Evolutionary conservation across 495 filamentous ascomycete genomes (phyloP).

Genomic region (Penicillium turbatum): DNA sequence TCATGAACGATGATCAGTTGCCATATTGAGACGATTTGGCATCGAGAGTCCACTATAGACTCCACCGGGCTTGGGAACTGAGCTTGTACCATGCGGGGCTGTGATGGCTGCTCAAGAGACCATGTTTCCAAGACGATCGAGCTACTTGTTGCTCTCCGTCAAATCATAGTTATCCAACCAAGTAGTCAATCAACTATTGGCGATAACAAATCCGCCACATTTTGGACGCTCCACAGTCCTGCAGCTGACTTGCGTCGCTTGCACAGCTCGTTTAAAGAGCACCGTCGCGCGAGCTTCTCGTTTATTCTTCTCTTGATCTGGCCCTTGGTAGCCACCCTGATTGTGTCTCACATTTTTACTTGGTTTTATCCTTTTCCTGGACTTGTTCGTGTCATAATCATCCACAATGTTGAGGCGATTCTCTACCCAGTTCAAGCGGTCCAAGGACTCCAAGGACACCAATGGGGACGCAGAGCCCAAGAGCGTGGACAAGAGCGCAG

Average conservation of each 20-base stretch:
- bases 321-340: slow-evolving; percentile 14
- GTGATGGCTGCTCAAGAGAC: slow-evolving; percentile 5
- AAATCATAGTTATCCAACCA: slow-evolving; percentile 11
- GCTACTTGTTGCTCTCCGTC: not conserved
- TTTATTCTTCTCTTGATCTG: slow-evolving; percentile 10
- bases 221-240: slow-evolving; percentile 25
- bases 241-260: slow-evolving; percentile 25
- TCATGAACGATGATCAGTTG: slow-evolving; percentile 20
- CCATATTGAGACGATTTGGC: slow-evolving; percentile 16
- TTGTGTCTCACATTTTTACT: slow-evolving; percentile 6
- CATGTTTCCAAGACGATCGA: slow-evolving; percentile 15
- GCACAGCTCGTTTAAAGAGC: slow-evolving; percentile 28
- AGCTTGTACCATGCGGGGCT: slow-evolving; percentile 28
- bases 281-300: slow-evolving; percentile 4
- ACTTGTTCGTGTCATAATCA: slow-evolving; percentile 11
- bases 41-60: slow-evolving; percentile 11
- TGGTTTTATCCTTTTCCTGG: slow-evolving; percentile 8
- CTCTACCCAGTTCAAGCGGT: slow-evolving; percentile 50
- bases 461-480: slow-evolving; percentile 41
- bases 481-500: slow-evolving; percentile 28
- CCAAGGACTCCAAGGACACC: slow-evolving; percentile 30
- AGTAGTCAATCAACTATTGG: slow-evolving; percentile 31
- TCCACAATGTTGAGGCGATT: slow-evolving; percentile 47
- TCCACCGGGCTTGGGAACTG: slow-evolving; percentile 3
- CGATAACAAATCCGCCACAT: slow-evolving; percentile 32